Conservation (phyloP, 2,329 filamentous ascomycete species). For the Aspergillus terreus region DNA sequence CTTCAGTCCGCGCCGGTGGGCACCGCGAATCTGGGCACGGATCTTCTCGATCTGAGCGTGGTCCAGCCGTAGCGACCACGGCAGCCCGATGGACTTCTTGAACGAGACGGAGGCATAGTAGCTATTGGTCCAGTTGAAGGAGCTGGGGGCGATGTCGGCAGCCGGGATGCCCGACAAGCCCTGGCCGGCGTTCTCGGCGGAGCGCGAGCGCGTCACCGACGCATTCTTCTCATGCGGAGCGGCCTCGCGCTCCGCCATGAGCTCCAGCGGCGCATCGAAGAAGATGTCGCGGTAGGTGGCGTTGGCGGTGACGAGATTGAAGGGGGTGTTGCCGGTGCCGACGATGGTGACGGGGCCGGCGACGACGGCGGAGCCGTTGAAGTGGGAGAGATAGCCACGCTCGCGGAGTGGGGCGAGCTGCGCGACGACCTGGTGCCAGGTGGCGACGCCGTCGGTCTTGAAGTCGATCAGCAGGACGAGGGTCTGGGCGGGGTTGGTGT, state of each 20-base stretch:
- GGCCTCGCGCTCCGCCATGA: slow-evolving; percentile 25
- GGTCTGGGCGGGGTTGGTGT: slow-evolving; percentile 46
- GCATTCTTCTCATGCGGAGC: background rate
- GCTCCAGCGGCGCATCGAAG: slow-evolving; percentile 51
- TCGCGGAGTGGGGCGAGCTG: slow-evolving; percentile 48
- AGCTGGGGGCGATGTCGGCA: slow-evolving; percentile 33
- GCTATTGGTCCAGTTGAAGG: slow-evolving; percentile 50
- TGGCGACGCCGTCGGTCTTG: slow-evolving; percentile 38
- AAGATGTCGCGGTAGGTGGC: slow-evolving; percentile 52
- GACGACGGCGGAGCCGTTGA: slow-evolving; percentile 41
- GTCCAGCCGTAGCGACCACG: slow-evolving; percentile 49
- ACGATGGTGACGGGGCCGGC: slow-evolving; percentile 51
- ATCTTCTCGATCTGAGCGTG: slow-evolving; percentile 44
- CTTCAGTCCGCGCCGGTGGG: slow-evolving; percentile 51
- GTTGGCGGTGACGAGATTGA: slow-evolving; percentile 45
- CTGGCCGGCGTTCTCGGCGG: slow-evolving; percentile 38
- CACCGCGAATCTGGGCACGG: slow-evolving; percentile 50
- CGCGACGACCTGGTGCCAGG: slow-evolving; percentile 35
- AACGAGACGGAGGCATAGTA: slow-evolving; percentile 58
- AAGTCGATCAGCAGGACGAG: slow-evolving; percentile 54
- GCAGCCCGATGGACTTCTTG: slow-evolving; percentile 43
- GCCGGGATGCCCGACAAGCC: slow-evolving; percentile 41
- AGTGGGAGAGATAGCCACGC: slow-evolving; percentile 49
- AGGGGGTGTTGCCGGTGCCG: slow-evolving; percentile 52
- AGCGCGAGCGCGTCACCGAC: slow-evolving; percentile 1